phyloP scores from a whole-genome alignment of 176 grass and related monocot genomes.

The Ensete glaucum region DNA sequence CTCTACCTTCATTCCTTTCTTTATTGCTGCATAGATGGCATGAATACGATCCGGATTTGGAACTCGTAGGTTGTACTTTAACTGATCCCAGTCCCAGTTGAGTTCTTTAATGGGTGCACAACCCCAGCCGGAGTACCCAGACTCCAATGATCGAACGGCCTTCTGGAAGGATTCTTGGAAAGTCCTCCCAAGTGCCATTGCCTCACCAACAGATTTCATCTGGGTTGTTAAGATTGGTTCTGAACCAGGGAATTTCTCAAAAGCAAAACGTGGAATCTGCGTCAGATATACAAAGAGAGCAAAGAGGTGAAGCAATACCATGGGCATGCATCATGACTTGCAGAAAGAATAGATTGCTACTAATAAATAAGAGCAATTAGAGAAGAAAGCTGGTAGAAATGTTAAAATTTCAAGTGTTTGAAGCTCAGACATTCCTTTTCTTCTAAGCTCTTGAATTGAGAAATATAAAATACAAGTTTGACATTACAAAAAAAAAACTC shows the following conservation, averaged over 20 bases:
- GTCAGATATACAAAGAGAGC: slow-evolving; percentile 22
- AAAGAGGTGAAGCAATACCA: background rate
- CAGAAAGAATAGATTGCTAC: background rate
- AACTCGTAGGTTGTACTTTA: slow-evolving; percentile 82
- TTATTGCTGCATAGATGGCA: slow-evolving; percentile 83
- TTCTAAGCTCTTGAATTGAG: too few species aligned
- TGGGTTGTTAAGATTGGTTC: slow-evolving; percentile 91
- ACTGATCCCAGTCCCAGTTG: slow-evolving; percentile 86
- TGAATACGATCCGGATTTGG: slow-evolving; percentile 93
- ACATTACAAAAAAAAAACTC: too few species aligned
- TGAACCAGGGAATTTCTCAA: slow-evolving; percentile 98
- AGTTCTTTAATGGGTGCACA: slow-evolving; percentile 91
- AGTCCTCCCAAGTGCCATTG: slow-evolving; percentile 87
- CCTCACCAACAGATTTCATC: slow-evolving; percentile 98
- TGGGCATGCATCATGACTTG: background rate
- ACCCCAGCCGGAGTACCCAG: slow-evolving; percentile 88
- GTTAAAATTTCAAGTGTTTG: background rate
- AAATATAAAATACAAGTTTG: too few species aligned
- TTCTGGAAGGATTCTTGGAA: slow-evolving; percentile 99
- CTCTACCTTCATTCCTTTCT: slow-evolving; percentile 88
- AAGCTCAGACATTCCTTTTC: background rate
- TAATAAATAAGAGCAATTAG: background rate
- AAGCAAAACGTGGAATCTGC: slow-evolving; percentile 99
- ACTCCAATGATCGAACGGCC: slow-evolving; percentile 85
- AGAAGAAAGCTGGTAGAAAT: background rate